Evolutionary conservation across 176 grass and related monocot genomes (phyloP), one percentile per base, ranked within the genome.

Genomic region (Carex scoparia): DNA sequence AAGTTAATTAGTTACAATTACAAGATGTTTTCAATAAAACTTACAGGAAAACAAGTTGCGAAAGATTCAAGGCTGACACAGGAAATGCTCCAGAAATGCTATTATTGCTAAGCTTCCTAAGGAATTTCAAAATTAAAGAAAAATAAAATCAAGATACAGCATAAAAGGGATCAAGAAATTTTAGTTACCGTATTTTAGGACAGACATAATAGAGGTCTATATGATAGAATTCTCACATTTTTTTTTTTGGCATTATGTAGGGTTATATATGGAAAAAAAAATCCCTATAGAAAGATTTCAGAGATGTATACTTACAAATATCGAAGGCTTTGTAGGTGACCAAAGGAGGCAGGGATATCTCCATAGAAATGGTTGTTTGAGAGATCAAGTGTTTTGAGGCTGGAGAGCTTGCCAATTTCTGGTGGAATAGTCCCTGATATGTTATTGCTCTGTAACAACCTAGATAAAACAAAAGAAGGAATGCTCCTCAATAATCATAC

Each of bases 61-160:
- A 91, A 37, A 92, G 83, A 86, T 87, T 92, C 59, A 88, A 70
- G 35, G 89, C 90, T 73, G 87, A 86, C 8, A 85, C 78, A 61
- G 96, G 93, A 85, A 95, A 92, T 89, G 89, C 86, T 83, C 96
- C 96, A 18, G 89, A 90, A 74, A 95, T 83, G 42, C 83, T 92
- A 80, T 99, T 99, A 72, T 94, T 99, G 84, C 94, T 99, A 32
- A 99, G 96, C 85, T 82, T 92, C 90, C 91, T 99, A 90, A 79
- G 44, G 54, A 87, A 88, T 61, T 79, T 44, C 62, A 91, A 61
- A 81, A 78, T 56, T 31, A 87, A 71, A 54, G 23, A 71, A 55
- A 86, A 65, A 30, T 33, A 37, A 68, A 69, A 70, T 59, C 0
- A 76, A 54, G 11, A 54, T 5, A 78, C 0, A 31, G 33, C 30